Evolutionary conservation across 2,329 filamentous ascomycete species (phyloP), one percentile per base, ranked within the genome.

Genomic region (Ophiostoma ips): DNA sequence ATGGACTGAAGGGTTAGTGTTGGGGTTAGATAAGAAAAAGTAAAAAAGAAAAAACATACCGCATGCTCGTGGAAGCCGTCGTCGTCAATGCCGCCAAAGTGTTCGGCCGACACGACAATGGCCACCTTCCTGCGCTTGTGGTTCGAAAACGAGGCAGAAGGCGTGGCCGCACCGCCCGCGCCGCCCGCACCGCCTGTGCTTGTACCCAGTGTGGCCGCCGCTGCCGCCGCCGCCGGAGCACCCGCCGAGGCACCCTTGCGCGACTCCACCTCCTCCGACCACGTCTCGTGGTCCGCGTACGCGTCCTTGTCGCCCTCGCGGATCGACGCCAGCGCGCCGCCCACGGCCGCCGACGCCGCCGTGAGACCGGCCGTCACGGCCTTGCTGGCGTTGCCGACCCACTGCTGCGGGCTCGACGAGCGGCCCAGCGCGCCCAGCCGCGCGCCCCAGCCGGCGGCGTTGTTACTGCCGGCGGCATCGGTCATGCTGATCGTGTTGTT

Each of bases 191-290:
- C 24, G 24, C 24, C 24, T n/a, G 24, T 28, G 24, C 24, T n/a
- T n/a, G n/a, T n/a, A n/a, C n/a, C n/a, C n/a, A n/a, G n/a, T n/a
- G n/a, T n/a, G n/a, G n/a, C n/a, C n/a, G n/a, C n/a, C n/a, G n/a
- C n/a, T n/a, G n/a, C n/a, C n/a, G n/a, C 24, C 24, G 24, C 24
- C 8, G 24, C 8, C 24, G 24, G 8, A 2, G 38, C 48, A 21
- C 31, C 38, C 1, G 44, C 43, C 3, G 50, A 7, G 13, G 52
- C 15, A 3, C 44, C 33, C 57, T 69, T 69, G 49, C 83, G 79
- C 46, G 83, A 75, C 58, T 86, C 83, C 19, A 83, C 86, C 67
- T 95, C 89, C 64, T 95, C 88, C 13, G 84, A 88, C 90, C 90
- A 95, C 48, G 87, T 81, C 62, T 87, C 84, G 66, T 92, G 87